Percentiles rank a stretch among this genome's conserved stretches.
Evolutionary conservation across 2,329 filamentous ascomycete genomes (phyloP).

Genomic region (Grosmannia penicillata): DNA sequence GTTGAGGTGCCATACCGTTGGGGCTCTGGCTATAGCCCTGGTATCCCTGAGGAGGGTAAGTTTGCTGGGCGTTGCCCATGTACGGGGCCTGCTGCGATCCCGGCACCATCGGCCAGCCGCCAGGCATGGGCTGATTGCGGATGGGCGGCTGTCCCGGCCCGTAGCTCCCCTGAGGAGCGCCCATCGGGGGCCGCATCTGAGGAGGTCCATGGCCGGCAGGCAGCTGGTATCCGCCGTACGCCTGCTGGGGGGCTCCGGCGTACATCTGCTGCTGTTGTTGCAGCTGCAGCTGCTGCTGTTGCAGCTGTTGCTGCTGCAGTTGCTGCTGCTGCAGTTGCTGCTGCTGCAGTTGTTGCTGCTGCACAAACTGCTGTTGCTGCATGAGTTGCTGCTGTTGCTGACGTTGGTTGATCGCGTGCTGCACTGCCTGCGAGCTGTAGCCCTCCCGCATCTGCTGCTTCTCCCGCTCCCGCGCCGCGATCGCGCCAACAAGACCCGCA

Average conservation of each 20-base stretch:
- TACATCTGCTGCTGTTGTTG: conserved; percentile 6
- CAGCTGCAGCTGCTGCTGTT: conserved; percentile 12
- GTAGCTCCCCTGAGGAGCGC: not conserved
- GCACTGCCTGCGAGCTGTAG: conserved; percentile 53
- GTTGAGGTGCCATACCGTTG: conserved; percentile 11
- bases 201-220: conserved; percentile 10
- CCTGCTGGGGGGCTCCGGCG: too few species aligned
- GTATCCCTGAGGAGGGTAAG: not conserved
- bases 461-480: conserved; percentile 67
- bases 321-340: conserved; percentile 16
- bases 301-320: conserved; percentile 9
- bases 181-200: conserved; percentile 11
- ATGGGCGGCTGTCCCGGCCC: not conserved
- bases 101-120: conserved; percentile 4
- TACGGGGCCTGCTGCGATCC: conserved; percentile 9
- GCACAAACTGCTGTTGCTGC: conserved; percentile 17
- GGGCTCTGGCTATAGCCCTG: conserved; percentile 3
- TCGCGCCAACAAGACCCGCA: conserved; percentile 59
- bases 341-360: conserved; percentile 15
- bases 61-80: not conserved
- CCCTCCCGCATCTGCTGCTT: conserved; percentile 56
- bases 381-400: conserved; percentile 28
- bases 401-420: conserved; percentile 56
- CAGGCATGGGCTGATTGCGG: not conserved
- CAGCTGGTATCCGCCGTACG: conserved; percentile 10